These are phyloP conservation scores for Cercospora zeina DNA, from an alignment of 2,329 filamentous ascomycete species.

Conservation along the genomic window DNA sequence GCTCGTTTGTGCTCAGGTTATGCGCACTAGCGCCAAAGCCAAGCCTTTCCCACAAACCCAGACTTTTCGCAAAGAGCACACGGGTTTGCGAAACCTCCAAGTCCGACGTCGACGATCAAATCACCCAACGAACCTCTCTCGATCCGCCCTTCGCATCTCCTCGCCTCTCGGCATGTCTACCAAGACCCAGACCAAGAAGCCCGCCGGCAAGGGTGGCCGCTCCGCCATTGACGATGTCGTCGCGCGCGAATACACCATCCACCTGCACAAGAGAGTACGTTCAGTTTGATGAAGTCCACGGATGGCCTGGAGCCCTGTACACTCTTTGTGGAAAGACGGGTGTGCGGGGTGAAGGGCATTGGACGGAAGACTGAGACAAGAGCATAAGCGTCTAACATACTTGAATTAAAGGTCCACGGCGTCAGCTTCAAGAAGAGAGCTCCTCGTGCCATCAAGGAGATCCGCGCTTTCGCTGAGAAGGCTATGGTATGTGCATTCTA, in stretches of 20 bases:
- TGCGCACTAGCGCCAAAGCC: neutral
- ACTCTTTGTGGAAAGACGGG: slow-evolving; percentile 11
- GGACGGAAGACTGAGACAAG: slow-evolving; percentile 67
- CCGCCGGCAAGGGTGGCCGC: slow-evolving; percentile 67
- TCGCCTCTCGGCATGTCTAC: slow-evolving; percentile 43
- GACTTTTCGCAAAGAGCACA: neutral
- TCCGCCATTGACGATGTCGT: slow-evolving; percentile 99
- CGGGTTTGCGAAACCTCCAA: slow-evolving; percentile 6
- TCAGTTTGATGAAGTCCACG: slow-evolving; percentile 73
- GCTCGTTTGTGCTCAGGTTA: neutral
- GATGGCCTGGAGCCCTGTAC: slow-evolving; percentile 45
- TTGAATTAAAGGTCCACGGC: slow-evolving; percentile 76
- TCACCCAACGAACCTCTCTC: slow-evolving; percentile 21
- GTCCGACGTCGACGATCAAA: slow-evolving; percentile 21
- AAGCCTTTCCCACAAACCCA: neutral
- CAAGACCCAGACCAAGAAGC: slow-evolving; percentile 55
- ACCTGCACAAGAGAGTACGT: slow-evolving; percentile 98
- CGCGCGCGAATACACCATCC: slow-evolving; percentile 99
- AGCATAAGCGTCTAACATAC: slow-evolving; percentile 41
- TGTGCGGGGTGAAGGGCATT: slow-evolving; percentile 44
- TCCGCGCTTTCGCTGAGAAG: slow-evolving; percentile 87
- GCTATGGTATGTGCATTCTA: slow-evolving; percentile 77
- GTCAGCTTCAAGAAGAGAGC: slow-evolving; percentile 99
- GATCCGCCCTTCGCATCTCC: slow-evolving; percentile 18
- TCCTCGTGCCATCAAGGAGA: slow-evolving; percentile 98